Conservation (phyloP, 805 yeast genomes). For the Myxozyma geophila region DNA sequence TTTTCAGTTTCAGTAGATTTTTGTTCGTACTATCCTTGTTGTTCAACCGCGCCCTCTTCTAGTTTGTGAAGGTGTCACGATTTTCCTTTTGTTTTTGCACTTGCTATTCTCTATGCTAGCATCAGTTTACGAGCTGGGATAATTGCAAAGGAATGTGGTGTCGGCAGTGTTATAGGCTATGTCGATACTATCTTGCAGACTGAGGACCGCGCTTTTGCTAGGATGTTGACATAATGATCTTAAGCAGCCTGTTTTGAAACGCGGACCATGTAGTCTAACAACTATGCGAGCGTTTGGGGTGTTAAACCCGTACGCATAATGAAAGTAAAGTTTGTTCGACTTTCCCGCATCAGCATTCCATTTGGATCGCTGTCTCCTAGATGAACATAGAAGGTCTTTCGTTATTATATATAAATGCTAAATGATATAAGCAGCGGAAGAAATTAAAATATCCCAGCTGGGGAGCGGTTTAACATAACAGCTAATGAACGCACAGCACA, state of each 20-base stretch:
- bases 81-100: constrained; percentile 43
- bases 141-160: constrained; percentile 46
- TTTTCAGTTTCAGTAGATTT: no score
- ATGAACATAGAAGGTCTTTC: no score
- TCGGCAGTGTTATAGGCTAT: constrained; percentile 40
- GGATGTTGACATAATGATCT: constrained; percentile 49
- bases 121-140: constrained; percentile 49
- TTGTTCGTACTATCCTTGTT: no score
- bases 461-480: no score
- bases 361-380: no score
- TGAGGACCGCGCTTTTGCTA: constrained; percentile 48
- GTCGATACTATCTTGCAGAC: constrained; percentile 23
- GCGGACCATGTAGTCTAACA: constrained; percentile 53
- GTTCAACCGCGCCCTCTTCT: no score
- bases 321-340: no score
- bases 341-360: no score
- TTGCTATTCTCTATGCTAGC: constrained; percentile 42
- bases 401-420: no score
- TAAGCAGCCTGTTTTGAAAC: constrained; percentile 49
- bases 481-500: no score
- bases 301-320: constrained; percentile 50
- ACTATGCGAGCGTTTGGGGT: constrained; percentile 52
- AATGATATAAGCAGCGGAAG: constrained; percentile 36
- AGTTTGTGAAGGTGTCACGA: no score
- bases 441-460: no score